Percentiles rank a stretch among this genome's conserved stretches.
Evolutionary conservation across 352 stramenopile species (phyloP).

Genomic region (Phytopythium litorale): DNA sequence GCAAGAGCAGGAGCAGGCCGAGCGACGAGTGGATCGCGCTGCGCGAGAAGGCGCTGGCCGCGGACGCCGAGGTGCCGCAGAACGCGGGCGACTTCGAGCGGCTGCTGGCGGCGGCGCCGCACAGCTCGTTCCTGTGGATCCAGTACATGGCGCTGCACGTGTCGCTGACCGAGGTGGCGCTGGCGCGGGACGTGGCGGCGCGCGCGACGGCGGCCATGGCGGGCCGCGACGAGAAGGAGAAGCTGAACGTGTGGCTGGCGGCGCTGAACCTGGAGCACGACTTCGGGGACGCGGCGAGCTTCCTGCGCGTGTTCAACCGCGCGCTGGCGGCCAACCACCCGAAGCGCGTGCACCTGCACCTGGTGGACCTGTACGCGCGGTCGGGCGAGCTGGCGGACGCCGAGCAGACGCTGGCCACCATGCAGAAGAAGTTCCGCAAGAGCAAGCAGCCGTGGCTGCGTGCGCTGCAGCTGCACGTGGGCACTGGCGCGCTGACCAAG

Average conservation of each 20-base stretch:
- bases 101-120: constrained; percentile 90
- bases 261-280: constrained; percentile 96
- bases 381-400: constrained; percentile 64
- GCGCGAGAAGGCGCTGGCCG: constrained; percentile 91
- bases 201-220: constrained; percentile 93
- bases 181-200: constrained; percentile 91
- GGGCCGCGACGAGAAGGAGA: constrained; percentile 95
- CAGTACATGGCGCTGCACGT: constrained; percentile 98
- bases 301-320: constrained; percentile 89
- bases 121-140: constrained; percentile 96
- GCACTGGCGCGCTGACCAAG: constrained; percentile 52
- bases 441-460: constrained; percentile 89
- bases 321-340: constrained; percentile 93
- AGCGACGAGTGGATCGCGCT: constrained; percentile 94
- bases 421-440: constrained; percentile 92
- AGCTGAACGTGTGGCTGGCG: constrained; percentile 96
- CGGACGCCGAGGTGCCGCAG: constrained; percentile 90
- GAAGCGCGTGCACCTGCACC: constrained; percentile 94
- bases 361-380: constrained; percentile 91
- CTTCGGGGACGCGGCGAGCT: constrained; percentile 90
- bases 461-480: constrained; percentile 85
- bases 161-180: constrained; percentile 91
- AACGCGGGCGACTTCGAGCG: constrained; percentile 94
- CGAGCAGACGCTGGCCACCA: constrained; percentile 70
- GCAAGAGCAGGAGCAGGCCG: constrained; percentile 89